phyloP scores from a whole-genome alignment of 768 basidiomycete genomes.

The Mycena chlorophos region DNA sequence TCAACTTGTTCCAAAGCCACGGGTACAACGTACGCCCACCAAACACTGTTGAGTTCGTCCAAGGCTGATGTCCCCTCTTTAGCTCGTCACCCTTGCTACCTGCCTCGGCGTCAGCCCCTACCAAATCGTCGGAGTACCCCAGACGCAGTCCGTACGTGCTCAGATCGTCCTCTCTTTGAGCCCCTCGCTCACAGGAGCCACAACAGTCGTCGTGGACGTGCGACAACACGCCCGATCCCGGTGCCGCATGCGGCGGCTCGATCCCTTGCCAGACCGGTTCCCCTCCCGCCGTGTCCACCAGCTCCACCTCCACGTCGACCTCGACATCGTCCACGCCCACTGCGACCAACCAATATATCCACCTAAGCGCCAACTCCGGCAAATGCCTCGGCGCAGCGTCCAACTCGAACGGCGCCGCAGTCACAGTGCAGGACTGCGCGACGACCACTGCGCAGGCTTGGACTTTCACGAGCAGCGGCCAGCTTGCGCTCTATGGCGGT shows the following conservation, averaged over 20 bases:
- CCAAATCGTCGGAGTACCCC: constrained; percentile 28
- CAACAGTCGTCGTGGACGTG: constrained; percentile 12
- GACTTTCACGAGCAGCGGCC: constrained; percentile 4
- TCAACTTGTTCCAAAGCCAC: constrained; percentile 22
- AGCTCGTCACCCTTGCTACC: constrained; percentile 42
- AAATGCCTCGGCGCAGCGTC: constrained; percentile 14
- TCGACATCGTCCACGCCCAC: not conserved
- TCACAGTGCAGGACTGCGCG: constrained; percentile 7
- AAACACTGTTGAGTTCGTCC: not conserved
- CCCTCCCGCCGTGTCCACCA: constrained; percentile 13
- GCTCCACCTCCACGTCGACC: not conserved
- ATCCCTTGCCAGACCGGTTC: constrained; percentile 19
- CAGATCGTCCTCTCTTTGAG: not conserved
- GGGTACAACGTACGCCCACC: constrained; percentile 26
- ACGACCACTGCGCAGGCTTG: constrained; percentile 3
- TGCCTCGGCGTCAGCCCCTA: constrained; percentile 38
- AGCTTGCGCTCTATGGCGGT: not conserved
- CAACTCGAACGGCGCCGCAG: constrained; percentile 8
- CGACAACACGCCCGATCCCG: constrained; percentile 8
- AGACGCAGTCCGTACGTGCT: constrained; percentile 6
- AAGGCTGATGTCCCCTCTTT: not conserved
- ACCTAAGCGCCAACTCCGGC: constrained; percentile 1
- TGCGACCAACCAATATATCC: not conserved
- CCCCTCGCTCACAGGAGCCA: not conserved
- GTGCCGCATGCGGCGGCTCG: constrained; percentile 12